phyloP scores from a whole-genome alignment of 495 filamentous ascomycete genomes.

The Podospora didyma region DNA sequence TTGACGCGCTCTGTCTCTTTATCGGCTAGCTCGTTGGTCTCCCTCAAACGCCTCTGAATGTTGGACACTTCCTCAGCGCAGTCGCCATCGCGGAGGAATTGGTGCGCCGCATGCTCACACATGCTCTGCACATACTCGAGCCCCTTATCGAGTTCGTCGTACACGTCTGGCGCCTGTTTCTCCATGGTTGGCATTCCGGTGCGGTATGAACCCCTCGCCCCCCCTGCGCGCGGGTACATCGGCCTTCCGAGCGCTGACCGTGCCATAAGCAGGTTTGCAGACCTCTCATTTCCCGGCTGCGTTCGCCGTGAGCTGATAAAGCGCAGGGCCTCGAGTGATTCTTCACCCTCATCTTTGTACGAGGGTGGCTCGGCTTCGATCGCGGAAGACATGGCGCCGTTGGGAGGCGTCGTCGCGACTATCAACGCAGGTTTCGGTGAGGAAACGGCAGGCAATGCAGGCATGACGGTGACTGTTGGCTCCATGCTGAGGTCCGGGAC shows the following conservation, averaged over 20 bases:
- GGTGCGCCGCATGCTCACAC: conserved; percentile 81
- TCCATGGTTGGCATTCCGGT: neutral
- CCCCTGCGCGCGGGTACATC: conserved; percentile 18
- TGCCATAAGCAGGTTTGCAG: conserved; percentile 8
- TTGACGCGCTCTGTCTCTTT: conserved; percentile 53
- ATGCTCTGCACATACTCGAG: conserved; percentile 74
- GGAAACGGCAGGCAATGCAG: neutral
- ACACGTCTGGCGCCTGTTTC: conserved; percentile 38
- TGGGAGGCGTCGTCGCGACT: neutral
- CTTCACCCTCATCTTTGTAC: conserved; percentile 2
- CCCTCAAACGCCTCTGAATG: conserved; percentile 55
- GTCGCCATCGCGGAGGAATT: conserved; percentile 79
- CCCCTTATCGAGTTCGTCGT: conserved; percentile 69
- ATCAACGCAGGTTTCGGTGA: neutral
- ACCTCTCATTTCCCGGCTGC: neutral
- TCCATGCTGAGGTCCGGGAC: neutral
- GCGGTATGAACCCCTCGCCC: neutral
- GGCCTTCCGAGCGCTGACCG: conserved; percentile 8
- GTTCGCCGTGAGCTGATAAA: conserved; percentile 31
- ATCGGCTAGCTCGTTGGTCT: conserved; percentile 57
- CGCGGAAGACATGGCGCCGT: neutral
- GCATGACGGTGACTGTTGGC: neutral
- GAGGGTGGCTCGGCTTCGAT: conserved; percentile 20
- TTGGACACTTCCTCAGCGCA: conserved; percentile 69
- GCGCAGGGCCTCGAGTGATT: conserved; percentile 23